Base-by-base conservation (phyloP, 2,329 filamentous ascomycete genomes). In the Cladosporium sp. region DNA sequence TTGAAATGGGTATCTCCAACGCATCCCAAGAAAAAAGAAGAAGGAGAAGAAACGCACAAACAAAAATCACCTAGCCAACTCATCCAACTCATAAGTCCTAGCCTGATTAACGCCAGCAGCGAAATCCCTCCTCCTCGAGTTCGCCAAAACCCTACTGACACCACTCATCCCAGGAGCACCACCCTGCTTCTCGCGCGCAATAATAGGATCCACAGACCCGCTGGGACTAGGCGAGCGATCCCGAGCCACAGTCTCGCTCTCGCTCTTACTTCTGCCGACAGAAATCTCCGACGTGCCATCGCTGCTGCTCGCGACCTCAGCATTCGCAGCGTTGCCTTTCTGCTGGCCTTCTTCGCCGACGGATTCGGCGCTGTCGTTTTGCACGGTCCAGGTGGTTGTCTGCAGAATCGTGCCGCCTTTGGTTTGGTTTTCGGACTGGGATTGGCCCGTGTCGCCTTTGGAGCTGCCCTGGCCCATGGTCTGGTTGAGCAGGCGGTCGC, bases 401-500 rank as follows among this genome's bases (percentile, higher is more conserved):
- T 43, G 39, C 3, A 50, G 16, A 20, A 50, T 50, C 9, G 47
- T 38, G 39, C 40, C 40, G 32, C 19, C 16, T 18, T 41, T 50
- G 39, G 38, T 43, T 30, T 43, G 30, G 20, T 22, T 20, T 13
- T 43, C 47, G 5, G 38, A 42, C n/a, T 38, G 25, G 4, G 39
- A 36, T 4, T 33, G 18, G n/a, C 33, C 33, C 20, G 20, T 30
- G 19, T 16, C 20, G 29, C 30, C 32, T 9, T 19, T 30, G 25
- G 18, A 19, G 18, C 15, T 33, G 20, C 38, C 18, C 18, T 15
- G 20, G 22, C 30, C 19, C 47, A 50, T 64, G 30, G 62, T 63
- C 38, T 64, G 61, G 57, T 76, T 67, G 32, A 82, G 70, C 55
- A 82, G 72, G 43, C 76, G 75, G 49, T 74, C 73, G 13, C 79